Percentiles rank a stretch among this genome's conserved stretches.
These are phyloP conservation scores for Penicillium salamii DNA, from an alignment of 495 filamentous ascomycete species.

Conservation along the genomic window DNA sequence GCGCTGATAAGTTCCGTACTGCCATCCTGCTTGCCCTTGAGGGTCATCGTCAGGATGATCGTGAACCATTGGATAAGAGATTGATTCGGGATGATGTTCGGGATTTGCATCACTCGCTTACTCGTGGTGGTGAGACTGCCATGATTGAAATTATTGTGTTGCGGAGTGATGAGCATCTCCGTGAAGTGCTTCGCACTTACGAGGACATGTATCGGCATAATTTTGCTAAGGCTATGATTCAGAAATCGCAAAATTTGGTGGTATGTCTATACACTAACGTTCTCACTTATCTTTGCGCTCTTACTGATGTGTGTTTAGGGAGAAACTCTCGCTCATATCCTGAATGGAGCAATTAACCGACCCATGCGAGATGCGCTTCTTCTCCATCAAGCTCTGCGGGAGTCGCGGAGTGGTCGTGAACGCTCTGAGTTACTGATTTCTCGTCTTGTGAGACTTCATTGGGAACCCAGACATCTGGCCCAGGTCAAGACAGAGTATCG, in stretches of 20 bases:
- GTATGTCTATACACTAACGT: constrained; percentile 52
- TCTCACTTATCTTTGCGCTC: background rate
- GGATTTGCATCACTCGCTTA: constrained; percentile 66
- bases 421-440: constrained; percentile 81
- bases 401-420: constrained; percentile 59
- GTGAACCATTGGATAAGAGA: constrained; percentile 51
- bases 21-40: constrained; percentile 85
- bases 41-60: constrained; percentile 78
- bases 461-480: constrained; percentile 75
- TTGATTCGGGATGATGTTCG: constrained; percentile 69
- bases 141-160: constrained; percentile 86
- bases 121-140: constrained; percentile 77
- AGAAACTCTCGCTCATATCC: constrained; percentile 90
- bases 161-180: constrained; percentile 74
- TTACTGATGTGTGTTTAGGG: constrained; percentile 53
- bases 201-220: constrained; percentile 68
- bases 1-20: constrained; percentile 90
- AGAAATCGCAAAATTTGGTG: constrained; percentile 85
- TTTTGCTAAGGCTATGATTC: constrained; percentile 82
- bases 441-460: constrained; percentile 76
- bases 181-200: constrained; percentile 74
- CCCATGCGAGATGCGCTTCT: constrained; percentile 92
- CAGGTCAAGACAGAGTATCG: constrained; percentile 68
- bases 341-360: constrained; percentile 94
- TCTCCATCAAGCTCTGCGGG: constrained; percentile 83